phyloP scores from a whole-genome alignment of 2,329 filamentous ascomycete species.

The Talaromyces sp. region DNA sequence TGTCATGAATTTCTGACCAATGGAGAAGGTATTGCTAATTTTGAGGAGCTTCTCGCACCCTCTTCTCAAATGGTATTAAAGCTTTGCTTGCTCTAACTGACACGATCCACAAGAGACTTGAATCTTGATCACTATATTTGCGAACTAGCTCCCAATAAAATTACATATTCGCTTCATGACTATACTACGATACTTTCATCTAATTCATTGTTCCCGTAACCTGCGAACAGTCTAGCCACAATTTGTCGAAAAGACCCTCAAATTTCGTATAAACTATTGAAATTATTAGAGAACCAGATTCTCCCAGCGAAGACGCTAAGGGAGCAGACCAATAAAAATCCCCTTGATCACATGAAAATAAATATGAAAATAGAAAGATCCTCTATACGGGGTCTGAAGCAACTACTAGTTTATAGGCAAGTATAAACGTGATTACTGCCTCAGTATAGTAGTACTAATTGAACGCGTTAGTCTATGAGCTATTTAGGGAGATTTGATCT shows the following conservation, averaged over 20 bases:
- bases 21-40: conserved; percentile 1
- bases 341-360: too few species aligned
- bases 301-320: background rate
- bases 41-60: background rate
- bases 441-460: too few species aligned
- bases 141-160: background rate
- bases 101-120: background rate
- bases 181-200: background rate
- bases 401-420: too few species aligned
- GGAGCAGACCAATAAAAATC: too few species aligned
- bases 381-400: too few species aligned
- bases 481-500: too few species aligned
- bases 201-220: background rate
- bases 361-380: too few species aligned
- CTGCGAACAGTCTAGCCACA: background rate
- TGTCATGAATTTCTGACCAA: background rate
- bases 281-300: background rate
- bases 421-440: too few species aligned
- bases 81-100: background rate
- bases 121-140: background rate
- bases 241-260: background rate
- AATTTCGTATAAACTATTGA: background rate
- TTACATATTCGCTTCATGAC: background rate
- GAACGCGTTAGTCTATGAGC: too few species aligned
- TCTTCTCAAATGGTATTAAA: background rate